Evolutionary conservation across 164 flowering plant genomes (phyloP), one percentile per base, ranked within the genome.

Genomic region (Cinnamomum micranthum): DNA sequence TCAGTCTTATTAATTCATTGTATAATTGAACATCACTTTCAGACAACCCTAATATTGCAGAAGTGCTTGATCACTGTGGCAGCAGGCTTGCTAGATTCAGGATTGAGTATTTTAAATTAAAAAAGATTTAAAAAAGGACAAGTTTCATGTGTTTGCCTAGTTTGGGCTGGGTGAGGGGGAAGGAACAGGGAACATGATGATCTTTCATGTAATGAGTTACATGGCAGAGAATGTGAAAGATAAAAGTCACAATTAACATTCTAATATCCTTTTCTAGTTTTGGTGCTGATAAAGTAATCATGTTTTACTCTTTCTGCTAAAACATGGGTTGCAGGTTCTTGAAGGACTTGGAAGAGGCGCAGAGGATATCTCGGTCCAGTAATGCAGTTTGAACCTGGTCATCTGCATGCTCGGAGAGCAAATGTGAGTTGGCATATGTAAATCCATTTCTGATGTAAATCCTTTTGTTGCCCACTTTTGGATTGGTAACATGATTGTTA

Each of bases 271-370:
- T 55, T 55, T 55, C 20, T 55, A 4, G 17, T 6, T 17, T 55
- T 17, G n/a, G 60, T 17, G 60, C 47, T 41, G 47, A 7, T 41
- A 41, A 15, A 55, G 60, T 55, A 15, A 15, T 20, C 60, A 3
- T 7, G 7, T 55, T 19, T 55, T 55, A 15, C 60, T 55, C 47
- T 41, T 7, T 41, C 6, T 13, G 20, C 4, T 15, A 25, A 50
- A 15, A 70, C 25, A 10, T 13, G 23, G 28, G 1, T 7, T 69
- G 55, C 77, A 81, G 85, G 77, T 83, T 83, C 74, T 52, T 83
- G 64, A 81, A 75, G 72, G 85, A 83, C 76, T 66, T 81, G 77
- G 85, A 83, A 83, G 85, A 83, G 67, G 83, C 85, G 63, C 85
- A 83, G 72, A 81, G 77, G 76, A 74, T 81, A 65, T 52, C 28